These are phyloP conservation scores for Saccharomycopsis amapae DNA, from an alignment of 805 yeast genomes.

Conservation along the genomic window DNA sequence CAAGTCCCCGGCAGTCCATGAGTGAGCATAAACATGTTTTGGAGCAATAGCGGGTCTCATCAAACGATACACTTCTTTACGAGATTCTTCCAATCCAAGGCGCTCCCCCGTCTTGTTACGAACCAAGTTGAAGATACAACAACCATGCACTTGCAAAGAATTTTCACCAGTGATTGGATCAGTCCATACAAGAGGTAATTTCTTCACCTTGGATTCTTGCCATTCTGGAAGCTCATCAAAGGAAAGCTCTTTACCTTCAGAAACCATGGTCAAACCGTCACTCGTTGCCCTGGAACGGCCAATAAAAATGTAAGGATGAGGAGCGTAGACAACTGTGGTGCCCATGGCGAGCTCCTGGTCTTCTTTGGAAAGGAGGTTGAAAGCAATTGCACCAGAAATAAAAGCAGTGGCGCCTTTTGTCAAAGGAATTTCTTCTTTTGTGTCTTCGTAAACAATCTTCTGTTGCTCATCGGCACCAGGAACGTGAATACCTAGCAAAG, in stretches of 20 bases:
- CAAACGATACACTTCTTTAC: slow-evolving; percentile 60
- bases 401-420: slow-evolving; percentile 88
- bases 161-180: slow-evolving; percentile 80
- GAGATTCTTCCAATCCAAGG: slow-evolving; percentile 63
- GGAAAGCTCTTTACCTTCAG: slow-evolving; percentile 65
- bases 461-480: slow-evolving; percentile 63
- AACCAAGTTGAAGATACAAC: slow-evolving; percentile 65
- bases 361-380: slow-evolving; percentile 54
- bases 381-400: slow-evolving; percentile 78
- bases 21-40: slow-evolving; percentile 65
- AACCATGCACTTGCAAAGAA: slow-evolving; percentile 83
- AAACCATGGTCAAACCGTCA: slow-evolving; percentile 81
- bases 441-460: slow-evolving; percentile 58
- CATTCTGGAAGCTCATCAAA: slow-evolving; percentile 71
- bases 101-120: slow-evolving; percentile 49
- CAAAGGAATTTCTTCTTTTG: slow-evolving; percentile 55
- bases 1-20: slow-evolving; percentile 78
- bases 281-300: slow-evolving; percentile 74
- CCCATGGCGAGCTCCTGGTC: slow-evolving; percentile 68
- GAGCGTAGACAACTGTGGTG: slow-evolving; percentile 83
- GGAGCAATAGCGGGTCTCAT: slow-evolving; percentile 87
- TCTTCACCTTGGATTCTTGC: slow-evolving; percentile 74
- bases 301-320: slow-evolving; percentile 85
- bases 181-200: slow-evolving; percentile 84
- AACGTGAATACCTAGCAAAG: slow-evolving; percentile 74